Evolutionary conservation across 106 monocot species (phyloP), one percentile per base, ranked within the genome.

Genomic region (Cymbidium sinense): DNA sequence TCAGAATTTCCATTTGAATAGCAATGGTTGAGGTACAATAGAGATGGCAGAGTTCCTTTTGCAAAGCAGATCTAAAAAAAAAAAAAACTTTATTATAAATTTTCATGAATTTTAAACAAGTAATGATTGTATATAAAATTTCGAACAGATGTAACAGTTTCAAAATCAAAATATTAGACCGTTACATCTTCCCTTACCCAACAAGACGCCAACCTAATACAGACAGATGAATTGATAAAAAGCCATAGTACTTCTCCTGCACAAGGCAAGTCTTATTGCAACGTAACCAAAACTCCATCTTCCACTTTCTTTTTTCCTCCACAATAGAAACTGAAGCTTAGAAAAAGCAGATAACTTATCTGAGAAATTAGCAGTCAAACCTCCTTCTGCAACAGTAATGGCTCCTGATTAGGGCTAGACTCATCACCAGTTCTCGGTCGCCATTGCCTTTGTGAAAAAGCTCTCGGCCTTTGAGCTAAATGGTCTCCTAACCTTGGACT

Each of bases 391-490:
- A 75, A 35, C 84, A 89, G 75, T 18, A 89, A 70, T 3, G 86
- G 86, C 35, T 86, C 89, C 19, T 36, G 72, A 21, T 74, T 75
- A 0, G 86, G 41, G 19, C 21, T 36, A 9, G 30, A 77, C 15
- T 84, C 74, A 44, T 76, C 78, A 34, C 44, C 74, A 5, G 77
- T 77, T 52, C 85, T 87, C 44, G 28, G 74, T 33, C 80, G 77
- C 82, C 79, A 80, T 39, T 85, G 84, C 18, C 17, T 87, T 64
- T 87, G 87, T 43, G 82, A 43, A 29, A 85, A 75, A 34, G 75
- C 77, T 25, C 39, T 30, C 13, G 28, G 55, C 35, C 81, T 77
- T 18, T 35, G 82, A 8, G 77, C 84, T 25, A 83, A 43, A 18
- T 76, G 37, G 9, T 82, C 89, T 50, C 39, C 47, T 2, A 69